phyloP scores from a whole-genome alignment of 176 grass and related monocot species.

The Chloris gayana region DNA sequence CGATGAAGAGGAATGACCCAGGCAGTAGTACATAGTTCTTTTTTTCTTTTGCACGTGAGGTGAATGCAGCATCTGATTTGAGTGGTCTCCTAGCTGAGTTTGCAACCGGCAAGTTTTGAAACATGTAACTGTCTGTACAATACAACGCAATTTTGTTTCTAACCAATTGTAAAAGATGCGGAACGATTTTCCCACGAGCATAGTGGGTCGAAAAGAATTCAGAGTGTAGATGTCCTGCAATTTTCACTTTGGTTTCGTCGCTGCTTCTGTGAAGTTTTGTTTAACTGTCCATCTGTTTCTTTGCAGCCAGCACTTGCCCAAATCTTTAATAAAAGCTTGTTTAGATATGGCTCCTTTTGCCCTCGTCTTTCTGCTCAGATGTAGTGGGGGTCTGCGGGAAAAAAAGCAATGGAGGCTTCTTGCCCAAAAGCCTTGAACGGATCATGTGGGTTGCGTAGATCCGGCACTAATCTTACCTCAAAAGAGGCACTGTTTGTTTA shows the following conservation, averaged over 20 bases:
- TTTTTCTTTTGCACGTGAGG: constrained; percentile 6
- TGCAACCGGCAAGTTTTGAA: constrained; percentile 48
- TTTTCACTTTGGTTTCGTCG: constrained; percentile 18
- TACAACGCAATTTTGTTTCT: constrained; percentile 37
- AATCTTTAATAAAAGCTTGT: constrained; percentile 43
- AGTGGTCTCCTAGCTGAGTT: constrained; percentile 40
- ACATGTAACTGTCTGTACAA: constrained; percentile 42
- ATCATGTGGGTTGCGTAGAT: constrained; percentile 89
- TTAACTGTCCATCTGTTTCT: constrained; percentile 28
- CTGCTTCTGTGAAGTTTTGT: constrained; percentile 40
- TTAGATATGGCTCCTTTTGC: constrained; percentile 45
- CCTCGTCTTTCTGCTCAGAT: constrained; percentile 39
- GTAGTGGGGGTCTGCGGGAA: constrained; percentile 38
- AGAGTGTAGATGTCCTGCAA: constrained; percentile 13
- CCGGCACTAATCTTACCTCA: constrained; percentile 77
- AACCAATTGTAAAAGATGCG: constrained; percentile 6
- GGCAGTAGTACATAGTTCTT: constrained; percentile 4
- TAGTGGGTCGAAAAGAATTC: not conserved
- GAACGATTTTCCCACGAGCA: constrained; percentile 10
- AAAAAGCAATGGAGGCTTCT: constrained; percentile 46
- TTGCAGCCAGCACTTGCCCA: constrained; percentile 43
- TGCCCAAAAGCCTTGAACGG: constrained; percentile 43
- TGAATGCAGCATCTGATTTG: constrained; percentile 8
- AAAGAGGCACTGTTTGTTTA: constrained; percentile 48
- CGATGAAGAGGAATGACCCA: constrained; percentile 57